These are phyloP conservation scores for Saccharomycopsis vini DNA, from an alignment of 805 yeast genomes.

Conservation along the genomic window DNA sequence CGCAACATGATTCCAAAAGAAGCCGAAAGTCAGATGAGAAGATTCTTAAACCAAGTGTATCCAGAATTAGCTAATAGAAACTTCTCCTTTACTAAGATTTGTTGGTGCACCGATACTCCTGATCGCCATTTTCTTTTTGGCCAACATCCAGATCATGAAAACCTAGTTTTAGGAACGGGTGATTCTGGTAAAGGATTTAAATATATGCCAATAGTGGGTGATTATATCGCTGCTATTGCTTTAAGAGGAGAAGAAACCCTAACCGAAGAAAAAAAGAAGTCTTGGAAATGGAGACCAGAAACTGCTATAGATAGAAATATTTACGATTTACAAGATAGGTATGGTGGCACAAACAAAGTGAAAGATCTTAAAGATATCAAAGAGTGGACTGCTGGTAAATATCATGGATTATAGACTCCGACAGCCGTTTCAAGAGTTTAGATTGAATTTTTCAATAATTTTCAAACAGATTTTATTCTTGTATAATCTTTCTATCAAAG, in stretches of 20 bases:
- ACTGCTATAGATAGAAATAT: too few species aligned
- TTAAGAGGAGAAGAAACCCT: constrained; percentile 27
- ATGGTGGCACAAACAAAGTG: constrained; percentile 26
- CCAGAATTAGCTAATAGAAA: constrained; percentile 25
- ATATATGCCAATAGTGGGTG: constrained; percentile 30
- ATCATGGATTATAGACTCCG: not conserved
- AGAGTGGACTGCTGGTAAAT: constrained; percentile 22
- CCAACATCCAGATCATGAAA: constrained; percentile 25
- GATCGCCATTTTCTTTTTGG: constrained; percentile 28
- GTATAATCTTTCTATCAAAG: too few species aligned
- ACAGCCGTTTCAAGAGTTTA: too few species aligned
- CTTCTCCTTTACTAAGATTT: constrained; percentile 22
- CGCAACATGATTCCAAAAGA: constrained; percentile 24
- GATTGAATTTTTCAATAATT: too few species aligned
- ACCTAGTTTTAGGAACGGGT: constrained; percentile 28
- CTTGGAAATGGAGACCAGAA: constrained; percentile 33
- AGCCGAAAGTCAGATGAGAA: constrained; percentile 28
- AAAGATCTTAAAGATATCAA: constrained; percentile 24
- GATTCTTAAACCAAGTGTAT: constrained; percentile 26
- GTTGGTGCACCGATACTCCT: constrained; percentile 32
- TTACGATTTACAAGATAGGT: constrained; percentile 21
- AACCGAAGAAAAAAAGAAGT: constrained; percentile 21
- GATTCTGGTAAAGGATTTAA: constrained; percentile 33
- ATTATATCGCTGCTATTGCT: constrained; percentile 26
- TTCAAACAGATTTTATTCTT: too few species aligned